A percentile compares a stretch with the other conserved stretches of the same genome.
These are phyloP conservation scores for Solanum peruvianum DNA, from an alignment of 257 asterid species.

Conservation along the genomic window DNA sequence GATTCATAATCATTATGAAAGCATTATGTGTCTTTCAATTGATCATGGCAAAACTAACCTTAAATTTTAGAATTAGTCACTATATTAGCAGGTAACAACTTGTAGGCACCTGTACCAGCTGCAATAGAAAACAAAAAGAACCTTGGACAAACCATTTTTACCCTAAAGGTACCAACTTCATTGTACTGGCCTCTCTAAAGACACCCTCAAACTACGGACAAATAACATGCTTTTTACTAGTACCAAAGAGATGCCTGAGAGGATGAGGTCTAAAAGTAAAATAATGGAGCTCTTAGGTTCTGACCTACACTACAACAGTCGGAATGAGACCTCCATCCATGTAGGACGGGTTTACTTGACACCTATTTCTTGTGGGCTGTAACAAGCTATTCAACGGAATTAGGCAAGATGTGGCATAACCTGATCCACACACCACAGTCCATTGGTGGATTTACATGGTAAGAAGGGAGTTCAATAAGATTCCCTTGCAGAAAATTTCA, in stretches of 20 bases:
- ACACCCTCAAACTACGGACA: neutral
- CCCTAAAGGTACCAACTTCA: neutral
- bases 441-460: neutral
- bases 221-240: neutral
- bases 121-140: neutral
- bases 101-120: neutral
- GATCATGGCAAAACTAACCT: neutral
- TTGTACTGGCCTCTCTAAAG: neutral
- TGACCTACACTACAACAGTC: neutral
- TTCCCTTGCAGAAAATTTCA: neutral
- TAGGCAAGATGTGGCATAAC: neutral
- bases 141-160: neutral
- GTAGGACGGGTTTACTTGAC: neutral
- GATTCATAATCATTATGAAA: neutral
- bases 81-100: neutral
- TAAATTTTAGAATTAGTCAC: neutral
- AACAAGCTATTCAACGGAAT: neutral
- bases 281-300: neutral
- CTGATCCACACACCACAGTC: neutral
- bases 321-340: neutral
- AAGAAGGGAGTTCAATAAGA: neutral
- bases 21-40: neutral
- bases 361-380: neutral
- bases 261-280: neutral
- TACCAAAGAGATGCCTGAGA: neutral